phyloP scores from a whole-genome alignment of 257 asterid species.

The Penstemon eatonii region DNA sequence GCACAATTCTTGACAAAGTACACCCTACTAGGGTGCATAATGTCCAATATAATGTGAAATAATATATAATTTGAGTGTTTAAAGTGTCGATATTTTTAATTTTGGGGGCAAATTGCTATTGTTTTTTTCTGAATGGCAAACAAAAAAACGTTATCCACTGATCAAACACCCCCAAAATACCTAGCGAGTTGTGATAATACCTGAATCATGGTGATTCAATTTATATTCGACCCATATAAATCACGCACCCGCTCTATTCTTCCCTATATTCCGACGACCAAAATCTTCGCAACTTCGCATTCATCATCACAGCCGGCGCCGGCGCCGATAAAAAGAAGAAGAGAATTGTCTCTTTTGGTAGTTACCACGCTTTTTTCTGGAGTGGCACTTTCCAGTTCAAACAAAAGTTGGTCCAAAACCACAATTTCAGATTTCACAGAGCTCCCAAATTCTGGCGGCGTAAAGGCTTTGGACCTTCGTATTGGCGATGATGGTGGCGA shows the following conservation, averaged over 20 bases:
- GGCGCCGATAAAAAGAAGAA: slow-evolving; percentile 40
- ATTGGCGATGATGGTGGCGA: slow-evolving; percentile 47
- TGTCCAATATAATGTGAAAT: no score
- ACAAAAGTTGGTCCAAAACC: slow-evolving; percentile 45
- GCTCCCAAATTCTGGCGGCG: slow-evolving; percentile 78
- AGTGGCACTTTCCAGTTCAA: slow-evolving; percentile 24
- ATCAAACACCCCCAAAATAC: not conserved
- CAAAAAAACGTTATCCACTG: slow-evolving; percentile 10
- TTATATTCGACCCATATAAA: slow-evolving; percentile 3
- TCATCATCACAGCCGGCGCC: not conserved
- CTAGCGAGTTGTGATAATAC: not conserved
- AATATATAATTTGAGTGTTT: no score
- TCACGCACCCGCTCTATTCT: slow-evolving; percentile 12
- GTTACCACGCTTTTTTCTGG: slow-evolving; percentile 42
- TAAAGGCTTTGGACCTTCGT: slow-evolving; percentile 73
- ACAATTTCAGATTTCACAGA: slow-evolving; percentile 48
- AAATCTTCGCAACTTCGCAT: slow-evolving; percentile 5
- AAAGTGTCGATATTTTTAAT: no score
- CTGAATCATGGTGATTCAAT: slow-evolving; percentile 31
- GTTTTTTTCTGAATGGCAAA: not conserved
- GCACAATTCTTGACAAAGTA: no score
- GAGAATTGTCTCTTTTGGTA: slow-evolving; percentile 44
- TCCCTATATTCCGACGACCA: slow-evolving; percentile 16
- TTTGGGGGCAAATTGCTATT: no score
- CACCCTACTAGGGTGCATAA: no score